Evolutionary conservation across 371 early-diverging fungal species (phyloP), one percentile per base, ranked within the genome.

Genomic region (Mucor mucedo): DNA sequence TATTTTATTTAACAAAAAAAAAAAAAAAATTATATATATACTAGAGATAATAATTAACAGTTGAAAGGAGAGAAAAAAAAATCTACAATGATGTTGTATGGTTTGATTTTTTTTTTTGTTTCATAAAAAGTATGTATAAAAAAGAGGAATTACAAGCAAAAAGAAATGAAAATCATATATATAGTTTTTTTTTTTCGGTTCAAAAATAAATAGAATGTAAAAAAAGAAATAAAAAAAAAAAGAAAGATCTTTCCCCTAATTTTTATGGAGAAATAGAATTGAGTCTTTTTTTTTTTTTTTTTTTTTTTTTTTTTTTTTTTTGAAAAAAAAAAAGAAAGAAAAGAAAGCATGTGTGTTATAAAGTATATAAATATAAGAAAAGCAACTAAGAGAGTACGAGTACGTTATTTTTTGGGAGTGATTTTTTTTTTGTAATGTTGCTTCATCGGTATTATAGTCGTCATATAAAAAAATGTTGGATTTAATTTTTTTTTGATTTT

Each of bases 1-100:
- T 45, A 53, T 53, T 32, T 61, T 61, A 28, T 53, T 48, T 44
- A 54, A n/a, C 52, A 52, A 16, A 60, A 42, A 62, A 45, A 21
- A 33, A 53, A 35, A 54, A 32, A 55, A 30, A 62, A n/a, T 38
- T n/a, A 42, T 13, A 52, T 33, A 21, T 38, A 62, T 44, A 21
- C 7, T n/a, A 48, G 28, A 62, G 14, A 62, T n/a, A 39, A 38
- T 33, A 27, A 21, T 40, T 28, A 45, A 41, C 41, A 53, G 52
- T 29, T 21, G 21, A 21, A 21, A 21, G 21, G 42, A 40, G 16
- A 53, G 16, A 52, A 52, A 52, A 52, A 52, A 52, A 30, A 44
- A 47, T 47, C 16, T 47, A 47, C 47, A 47, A 47, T n/a, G 27
- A 4, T 21, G 47, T 9, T 48, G 16, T 4, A 9, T n/a, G 5